phyloP scores from a whole-genome alignment of 108 stramenopile species.

The Skeletonema tropicum region DNA sequence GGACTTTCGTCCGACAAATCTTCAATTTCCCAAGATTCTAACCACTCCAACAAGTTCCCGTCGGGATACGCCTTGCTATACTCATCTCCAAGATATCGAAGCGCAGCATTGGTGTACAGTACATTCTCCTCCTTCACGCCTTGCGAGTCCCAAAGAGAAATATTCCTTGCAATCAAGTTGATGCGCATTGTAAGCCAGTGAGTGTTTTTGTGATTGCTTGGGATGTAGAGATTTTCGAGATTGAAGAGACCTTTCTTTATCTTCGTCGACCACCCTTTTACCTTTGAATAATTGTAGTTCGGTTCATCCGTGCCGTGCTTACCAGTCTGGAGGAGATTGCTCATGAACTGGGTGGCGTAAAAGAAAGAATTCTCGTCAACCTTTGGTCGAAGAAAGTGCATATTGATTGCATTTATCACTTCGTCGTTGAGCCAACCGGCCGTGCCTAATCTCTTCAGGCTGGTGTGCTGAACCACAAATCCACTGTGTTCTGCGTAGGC shows the following conservation, averaged over 20 bases:
- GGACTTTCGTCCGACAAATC: conserved; percentile 1
- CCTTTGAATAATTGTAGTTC: neutral
- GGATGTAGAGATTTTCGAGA: neutral
- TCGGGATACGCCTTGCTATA: neutral
- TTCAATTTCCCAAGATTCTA: neutral
- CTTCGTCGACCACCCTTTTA: neutral
- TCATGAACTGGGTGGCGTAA: neutral
- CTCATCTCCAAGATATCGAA: neutral
- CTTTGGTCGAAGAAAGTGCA: neutral
- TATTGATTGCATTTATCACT: neutral
- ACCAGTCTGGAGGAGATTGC: neutral
- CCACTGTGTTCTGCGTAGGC: neutral
- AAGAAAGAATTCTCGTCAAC: neutral
- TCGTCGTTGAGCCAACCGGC: neutral
- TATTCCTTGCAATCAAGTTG: neutral
- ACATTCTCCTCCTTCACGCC: neutral
- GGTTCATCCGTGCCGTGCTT: neutral
- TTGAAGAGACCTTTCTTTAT: neutral
- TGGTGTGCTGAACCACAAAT: neutral
- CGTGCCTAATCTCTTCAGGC: neutral
- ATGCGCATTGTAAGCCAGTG: neutral
- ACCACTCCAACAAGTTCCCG: neutral
- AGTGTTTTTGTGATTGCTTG: neutral
- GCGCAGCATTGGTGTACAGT: neutral
- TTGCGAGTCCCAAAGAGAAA: neutral